Evolutionary conservation across 1,284 basidiomycete species (phyloP).

Genomic region (Heimioporus punctisporus): DNA sequence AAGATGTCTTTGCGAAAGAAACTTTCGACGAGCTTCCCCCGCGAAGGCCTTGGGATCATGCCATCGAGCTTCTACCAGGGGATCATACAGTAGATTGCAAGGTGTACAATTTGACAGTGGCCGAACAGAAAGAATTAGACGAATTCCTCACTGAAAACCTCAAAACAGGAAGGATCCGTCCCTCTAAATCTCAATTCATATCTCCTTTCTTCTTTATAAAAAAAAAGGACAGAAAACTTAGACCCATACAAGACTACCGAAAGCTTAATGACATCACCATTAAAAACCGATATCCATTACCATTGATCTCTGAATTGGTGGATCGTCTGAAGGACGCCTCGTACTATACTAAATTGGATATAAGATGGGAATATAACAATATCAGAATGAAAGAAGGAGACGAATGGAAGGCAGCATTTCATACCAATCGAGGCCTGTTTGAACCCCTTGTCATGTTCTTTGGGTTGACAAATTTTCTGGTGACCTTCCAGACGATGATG

Average conservation of each 20-base stretch:
- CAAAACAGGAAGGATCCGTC: neutral
- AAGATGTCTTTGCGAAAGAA: neutral
- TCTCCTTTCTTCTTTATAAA: too few relatives aligned
- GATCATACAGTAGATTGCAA: neutral
- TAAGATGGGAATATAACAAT: neutral
- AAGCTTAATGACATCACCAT: too few relatives aligned
- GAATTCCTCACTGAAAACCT: neutral
- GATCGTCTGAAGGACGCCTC: neutral
- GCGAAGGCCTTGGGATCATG: neutral
- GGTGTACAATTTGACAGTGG: neutral
- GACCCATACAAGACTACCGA: too few relatives aligned
- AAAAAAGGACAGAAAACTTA: too few relatives aligned
- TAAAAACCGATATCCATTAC: too few relatives aligned
- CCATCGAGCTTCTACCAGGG: neutral
- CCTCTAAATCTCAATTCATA: neutral
- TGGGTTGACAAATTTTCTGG: neutral
- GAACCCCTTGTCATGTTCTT: neutral
- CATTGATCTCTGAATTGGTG: neutral
- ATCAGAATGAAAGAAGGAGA: neutral
- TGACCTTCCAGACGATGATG: neutral
- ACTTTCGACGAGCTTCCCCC: neutral
- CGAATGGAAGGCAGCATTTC: neutral
- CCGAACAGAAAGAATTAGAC: neutral
- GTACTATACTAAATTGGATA: neutral
- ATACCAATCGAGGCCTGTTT: neutral